A percentile compares a stretch with the other conserved stretches of the same genome.
These are phyloP conservation scores for Dictyostelium intermedium DNA, from an alignment of 78 protist species.

Conservation along the genomic window DNA sequence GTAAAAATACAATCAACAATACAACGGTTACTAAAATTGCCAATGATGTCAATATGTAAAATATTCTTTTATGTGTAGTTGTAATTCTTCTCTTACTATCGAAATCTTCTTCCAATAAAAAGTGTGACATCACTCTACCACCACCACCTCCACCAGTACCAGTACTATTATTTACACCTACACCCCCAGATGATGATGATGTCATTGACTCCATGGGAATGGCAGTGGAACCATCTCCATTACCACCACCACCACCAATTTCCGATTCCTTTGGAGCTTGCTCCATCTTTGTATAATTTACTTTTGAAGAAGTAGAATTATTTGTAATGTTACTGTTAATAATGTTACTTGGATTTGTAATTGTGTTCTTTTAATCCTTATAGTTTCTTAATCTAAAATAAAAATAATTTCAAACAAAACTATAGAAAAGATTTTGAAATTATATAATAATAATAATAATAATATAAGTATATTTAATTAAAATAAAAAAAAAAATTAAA, in stretches of 20 bases:
- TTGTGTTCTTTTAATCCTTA: not conserved
- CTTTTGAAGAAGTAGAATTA: not conserved
- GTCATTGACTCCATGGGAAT: not conserved
- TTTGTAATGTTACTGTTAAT: not conserved
- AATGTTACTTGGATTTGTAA: not conserved
- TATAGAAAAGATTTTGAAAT: not conserved
- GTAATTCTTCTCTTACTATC: not conserved
- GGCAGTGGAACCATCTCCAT: not conserved
- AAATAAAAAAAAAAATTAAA: not conserved
- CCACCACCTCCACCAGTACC: not conserved
- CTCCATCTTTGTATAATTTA: not conserved
- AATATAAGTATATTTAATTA: not conserved
- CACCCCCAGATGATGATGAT: not conserved
- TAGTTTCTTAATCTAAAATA: not conserved
- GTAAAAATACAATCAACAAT: constrained; percentile 32
- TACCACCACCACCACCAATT: not conserved
- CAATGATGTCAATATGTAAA: constrained; percentile 1
- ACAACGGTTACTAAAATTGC: not conserved
- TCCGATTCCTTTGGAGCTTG: not conserved
- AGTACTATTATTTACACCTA: not conserved
- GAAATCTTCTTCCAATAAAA: constrained; percentile 20
- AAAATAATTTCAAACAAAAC: not conserved
- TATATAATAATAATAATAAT: not conserved
- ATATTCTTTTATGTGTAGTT: constrained; percentile 4
- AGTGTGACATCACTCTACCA: not conserved